These are phyloP conservation scores for Monotropa hypopitys DNA, from an alignment of 179 eudicot genomes.

Conservation along the genomic window DNA sequence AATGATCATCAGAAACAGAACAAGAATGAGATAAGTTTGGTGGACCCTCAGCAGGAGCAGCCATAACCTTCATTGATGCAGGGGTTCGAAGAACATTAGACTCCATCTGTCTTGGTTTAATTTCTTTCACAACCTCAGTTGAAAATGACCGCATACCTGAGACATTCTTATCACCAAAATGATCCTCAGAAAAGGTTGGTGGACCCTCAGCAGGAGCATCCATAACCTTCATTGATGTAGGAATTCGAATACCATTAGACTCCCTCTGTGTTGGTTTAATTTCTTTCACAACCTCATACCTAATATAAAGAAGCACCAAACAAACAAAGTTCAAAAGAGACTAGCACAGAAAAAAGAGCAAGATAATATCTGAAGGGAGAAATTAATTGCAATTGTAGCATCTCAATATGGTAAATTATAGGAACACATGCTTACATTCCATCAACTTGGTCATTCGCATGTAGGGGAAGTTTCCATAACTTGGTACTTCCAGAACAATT, in stretches of 20 bases:
- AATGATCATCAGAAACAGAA: constrained; percentile 31
- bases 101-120: constrained; percentile 13
- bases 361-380: neutral
- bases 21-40: constrained; percentile 22
- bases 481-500: constrained; percentile 15
- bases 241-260: constrained; percentile 15
- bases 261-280: constrained; percentile 12
- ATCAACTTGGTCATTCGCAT: constrained; percentile 18
- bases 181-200: too few species aligned
- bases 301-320: constrained; percentile 12
- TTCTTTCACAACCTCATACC: constrained; percentile 34
- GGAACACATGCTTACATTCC: constrained; percentile 28
- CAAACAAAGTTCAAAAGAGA: neutral
- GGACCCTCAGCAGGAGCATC: constrained; percentile 18
- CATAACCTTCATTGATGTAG: constrained; percentile 18
- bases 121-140: constrained; percentile 27
- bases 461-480: constrained; percentile 13
- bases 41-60: constrained; percentile 16
- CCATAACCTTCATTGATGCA: constrained; percentile 17
- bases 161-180: too few species aligned
- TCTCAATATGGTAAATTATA: neutral
- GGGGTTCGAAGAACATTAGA: constrained; percentile 16
- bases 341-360: neutral
- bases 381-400: neutral
- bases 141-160: too few species aligned